Evolutionary conservation across 2,329 filamentous ascomycete species (phyloP).

Genomic region (Fusarium sulawesiense): DNA sequence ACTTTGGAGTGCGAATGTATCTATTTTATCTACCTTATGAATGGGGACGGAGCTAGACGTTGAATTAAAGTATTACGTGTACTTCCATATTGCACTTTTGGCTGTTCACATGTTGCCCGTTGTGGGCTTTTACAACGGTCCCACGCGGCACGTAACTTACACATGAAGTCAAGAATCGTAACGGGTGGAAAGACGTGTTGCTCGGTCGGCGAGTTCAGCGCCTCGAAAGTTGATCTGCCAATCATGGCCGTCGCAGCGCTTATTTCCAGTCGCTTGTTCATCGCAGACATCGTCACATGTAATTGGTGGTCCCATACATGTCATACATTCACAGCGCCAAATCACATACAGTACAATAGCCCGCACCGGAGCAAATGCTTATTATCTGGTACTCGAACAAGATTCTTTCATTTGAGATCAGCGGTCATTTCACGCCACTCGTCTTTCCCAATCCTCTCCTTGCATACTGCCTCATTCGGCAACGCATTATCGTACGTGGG

Average conservation of each 20-base stretch:
- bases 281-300: background rate
- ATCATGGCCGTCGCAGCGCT: background rate
- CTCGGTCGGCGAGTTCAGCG: background rate
- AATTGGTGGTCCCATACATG: background rate
- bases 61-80: slow-evolving; percentile 42
- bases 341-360: slow-evolving; percentile 23
- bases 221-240: background rate
- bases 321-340: slow-evolving; percentile 2
- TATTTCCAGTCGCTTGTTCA: background rate
- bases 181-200: background rate
- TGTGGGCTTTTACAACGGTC: slow-evolving; percentile 9
- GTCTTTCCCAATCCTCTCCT: slow-evolving; percentile 23
- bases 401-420: slow-evolving; percentile 34
- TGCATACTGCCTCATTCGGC: slow-evolving; percentile 4
- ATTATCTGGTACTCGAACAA: slow-evolving; percentile 46
- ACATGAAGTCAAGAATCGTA: background rate
- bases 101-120: slow-evolving; percentile 4
- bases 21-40: slow-evolving; percentile 39
- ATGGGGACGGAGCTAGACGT: slow-evolving; percentile 33
- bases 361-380: slow-evolving; percentile 16
- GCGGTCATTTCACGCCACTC: slow-evolving; percentile 31
- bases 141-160: background rate
- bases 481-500: slow-evolving; percentile 18
- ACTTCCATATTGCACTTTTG: slow-evolving; percentile 17
- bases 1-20: slow-evolving; percentile 40